Base-by-base conservation (phyloP, 148 eudicot genomes). In the Rhododendron ovatum region DNA sequence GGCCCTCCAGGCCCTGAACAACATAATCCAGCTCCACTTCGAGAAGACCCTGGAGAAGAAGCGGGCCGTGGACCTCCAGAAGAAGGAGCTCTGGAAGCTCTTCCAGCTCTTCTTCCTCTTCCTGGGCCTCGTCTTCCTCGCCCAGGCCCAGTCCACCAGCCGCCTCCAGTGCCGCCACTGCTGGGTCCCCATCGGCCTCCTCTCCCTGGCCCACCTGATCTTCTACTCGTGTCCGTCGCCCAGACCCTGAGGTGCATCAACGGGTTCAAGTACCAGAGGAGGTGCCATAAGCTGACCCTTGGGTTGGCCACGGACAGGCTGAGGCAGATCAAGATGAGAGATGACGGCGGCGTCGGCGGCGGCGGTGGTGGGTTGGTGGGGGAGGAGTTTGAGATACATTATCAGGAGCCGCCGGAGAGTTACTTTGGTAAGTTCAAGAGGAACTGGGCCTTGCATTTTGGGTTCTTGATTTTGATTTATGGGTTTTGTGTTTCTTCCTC, bases 401-500 rank as follows among this genome's bases (percentile, higher is more conserved):
- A 98, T 84, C 99, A 98, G 84, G 98, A 98, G 84, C 99, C 99
- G 5, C 96, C 96, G 9, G 96, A 98, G 89, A 95, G 95, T 86
- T 97, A 97, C 81, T 97, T 97, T 87, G 99, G 95, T 53, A 97
- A 97, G 93, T 98, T 98, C 85, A 98, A 94, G 98, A 93, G 98
- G 88, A 98, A 94, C 85, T 98, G 98, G 99, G 98, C 92, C 35
- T 84, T 98, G 91, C 91, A 98, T 91, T 98, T 98, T 91, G 98
- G 98, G 81, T 98, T 98, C 86, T 93, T 98, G 91, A 91, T 95
- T 69, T 89, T 98, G 24, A 86, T 98, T 84, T 98, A 95, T 93
- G 92, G 90, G 0, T 94, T 95, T 82, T 94, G 92, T 95, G 92
- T 98, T 10, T 91, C 99, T 86, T 95, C 99, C 7, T 92, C 96